Evolutionary conservation across 2,329 filamentous ascomycete genomes (phyloP).

Genomic region (Fusarium dlaminii): DNA sequence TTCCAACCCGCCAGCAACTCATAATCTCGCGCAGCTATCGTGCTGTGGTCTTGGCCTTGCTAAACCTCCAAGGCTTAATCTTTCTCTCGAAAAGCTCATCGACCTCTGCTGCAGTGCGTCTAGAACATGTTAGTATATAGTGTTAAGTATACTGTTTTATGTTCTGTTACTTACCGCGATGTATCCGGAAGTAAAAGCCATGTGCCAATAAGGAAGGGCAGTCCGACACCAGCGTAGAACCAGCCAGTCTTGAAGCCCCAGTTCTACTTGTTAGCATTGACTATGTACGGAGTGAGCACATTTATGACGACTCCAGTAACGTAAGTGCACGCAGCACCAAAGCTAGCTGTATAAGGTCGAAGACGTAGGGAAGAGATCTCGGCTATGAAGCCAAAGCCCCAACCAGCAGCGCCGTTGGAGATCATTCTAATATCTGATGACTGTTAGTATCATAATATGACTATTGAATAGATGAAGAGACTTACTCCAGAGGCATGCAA

Average conservation of each 20-base stretch:
- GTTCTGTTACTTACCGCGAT: constrained; percentile 5
- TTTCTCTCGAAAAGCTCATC: background rate
- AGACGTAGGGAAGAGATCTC: constrained; percentile 51
- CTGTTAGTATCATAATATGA: background rate
- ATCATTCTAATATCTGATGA: constrained; percentile 3
- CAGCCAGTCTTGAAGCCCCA: constrained; percentile 47
- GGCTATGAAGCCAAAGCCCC: constrained; percentile 45
- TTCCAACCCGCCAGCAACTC: no score
- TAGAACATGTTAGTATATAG: background rate
- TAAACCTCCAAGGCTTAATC: background rate
- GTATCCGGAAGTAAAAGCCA: constrained; percentile 46
- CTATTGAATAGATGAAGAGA: background rate
- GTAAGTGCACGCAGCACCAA: constrained; percentile 40
- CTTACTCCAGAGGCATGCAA: constrained; percentile 22
- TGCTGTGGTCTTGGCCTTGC: background rate
- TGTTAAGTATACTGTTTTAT: background rate
- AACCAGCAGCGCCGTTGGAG: constrained; percentile 33
- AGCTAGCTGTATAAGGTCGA: constrained; percentile 45
- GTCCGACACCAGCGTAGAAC: constrained; percentile 42
- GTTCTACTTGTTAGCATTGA: constrained; percentile 45
- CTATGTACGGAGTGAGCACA: constrained; percentile 46
- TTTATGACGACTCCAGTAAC: constrained; percentile 40
- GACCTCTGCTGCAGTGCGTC: background rate
- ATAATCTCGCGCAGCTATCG: no score
- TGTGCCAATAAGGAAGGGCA: constrained; percentile 38